Evolutionary conservation across 2,329 filamentous ascomycete species (phyloP), one percentile per base, ranked within the genome.

Genomic region (Stachybotrys chlorohalonatus): DNA sequence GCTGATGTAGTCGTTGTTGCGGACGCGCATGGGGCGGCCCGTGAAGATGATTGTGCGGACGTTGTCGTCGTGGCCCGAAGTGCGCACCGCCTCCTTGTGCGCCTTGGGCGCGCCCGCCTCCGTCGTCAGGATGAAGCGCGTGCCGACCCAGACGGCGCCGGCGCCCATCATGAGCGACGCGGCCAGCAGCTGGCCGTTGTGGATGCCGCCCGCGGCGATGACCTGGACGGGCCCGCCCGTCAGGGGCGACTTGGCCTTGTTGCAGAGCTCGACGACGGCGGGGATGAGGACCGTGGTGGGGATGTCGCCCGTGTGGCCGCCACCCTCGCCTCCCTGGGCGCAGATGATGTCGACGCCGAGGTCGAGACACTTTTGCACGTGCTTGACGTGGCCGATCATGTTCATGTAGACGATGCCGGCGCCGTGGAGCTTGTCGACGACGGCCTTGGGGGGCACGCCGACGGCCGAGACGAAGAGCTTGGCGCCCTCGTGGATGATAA

Each of bases 341-440:
- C 93, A 97, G 77, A 99, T 97, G 66, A 99, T 88, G 74, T 99
- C 94, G 64, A 86, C 90, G 61, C 92, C 94, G 56, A 92, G 82
- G 52, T 93, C 90, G 59, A 99, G 81, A 74, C 90, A 95, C 82
- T 97, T 99, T 75, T 90, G 83, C 60, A 96, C 93, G 77, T 99
- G 94, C 85, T 99, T 99, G 68, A 94, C 93, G 81, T 99, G 94
- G 62, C 94, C 94, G 70, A 99, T 92, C 94, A 99, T 99, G 86
- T 99, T 99, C 94, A 97, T 97, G 82, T 95, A 96, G 62, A 95
- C 81, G 63, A 99, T 83, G 62, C 92, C 92, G 66, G 84, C 77
- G 68, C 84, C 82, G 82, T 99, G 94, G 50, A 99, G 85, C 69
- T 83, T 87, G 62, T 97, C 91, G 66, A 99, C 91, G 56, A 96